These are phyloP conservation scores for Trebouxia sp. DNA, from an alignment of 139 green algal species.

Conservation along the genomic window DNA sequence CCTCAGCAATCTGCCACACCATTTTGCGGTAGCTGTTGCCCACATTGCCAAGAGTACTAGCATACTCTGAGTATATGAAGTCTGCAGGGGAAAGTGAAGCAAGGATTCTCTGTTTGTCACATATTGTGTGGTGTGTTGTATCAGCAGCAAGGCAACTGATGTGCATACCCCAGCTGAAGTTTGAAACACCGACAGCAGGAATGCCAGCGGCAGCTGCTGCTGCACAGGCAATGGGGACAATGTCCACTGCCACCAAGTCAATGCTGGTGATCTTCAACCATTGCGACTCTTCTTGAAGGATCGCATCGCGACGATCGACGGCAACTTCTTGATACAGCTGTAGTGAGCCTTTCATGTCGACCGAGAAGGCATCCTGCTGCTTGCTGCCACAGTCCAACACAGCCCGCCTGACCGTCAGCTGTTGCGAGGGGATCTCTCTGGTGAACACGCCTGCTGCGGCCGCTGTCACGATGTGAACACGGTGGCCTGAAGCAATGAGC, in stretches of 20 bases:
- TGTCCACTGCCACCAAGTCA: constrained; percentile 62
- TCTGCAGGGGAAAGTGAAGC: constrained; percentile 37
- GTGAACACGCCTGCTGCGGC: constrained; percentile 41
- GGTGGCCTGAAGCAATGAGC: constrained; percentile 47
- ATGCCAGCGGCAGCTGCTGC: constrained; percentile 58
- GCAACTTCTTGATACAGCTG: constrained; percentile 46
- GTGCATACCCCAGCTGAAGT: constrained; percentile 68
- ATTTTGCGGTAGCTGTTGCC: constrained; percentile 34
- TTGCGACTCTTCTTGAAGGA: constrained; percentile 49
- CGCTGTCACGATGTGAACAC: constrained; percentile 56
- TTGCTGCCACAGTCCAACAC: constrained; percentile 62
- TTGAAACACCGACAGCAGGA: constrained; percentile 60
- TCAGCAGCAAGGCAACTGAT: background rate
- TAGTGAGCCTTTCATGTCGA: constrained; percentile 43
- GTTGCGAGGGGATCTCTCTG: constrained; percentile 25
- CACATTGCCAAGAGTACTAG: constrained; percentile 31
- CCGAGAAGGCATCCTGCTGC: constrained; percentile 69
- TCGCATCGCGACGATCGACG: constrained; percentile 36
- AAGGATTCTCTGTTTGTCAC: background rate
- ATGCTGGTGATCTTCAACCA: constrained; percentile 51
- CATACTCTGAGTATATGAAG: constrained; percentile 73
- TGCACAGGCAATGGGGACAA: constrained; percentile 65
- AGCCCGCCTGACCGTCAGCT: background rate
- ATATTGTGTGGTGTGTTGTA: background rate
- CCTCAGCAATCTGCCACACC: constrained; percentile 66